phyloP scores from a whole-genome alignment of 108 stramenopile genomes.

The Pseudonitzschia multiseries region DNA sequence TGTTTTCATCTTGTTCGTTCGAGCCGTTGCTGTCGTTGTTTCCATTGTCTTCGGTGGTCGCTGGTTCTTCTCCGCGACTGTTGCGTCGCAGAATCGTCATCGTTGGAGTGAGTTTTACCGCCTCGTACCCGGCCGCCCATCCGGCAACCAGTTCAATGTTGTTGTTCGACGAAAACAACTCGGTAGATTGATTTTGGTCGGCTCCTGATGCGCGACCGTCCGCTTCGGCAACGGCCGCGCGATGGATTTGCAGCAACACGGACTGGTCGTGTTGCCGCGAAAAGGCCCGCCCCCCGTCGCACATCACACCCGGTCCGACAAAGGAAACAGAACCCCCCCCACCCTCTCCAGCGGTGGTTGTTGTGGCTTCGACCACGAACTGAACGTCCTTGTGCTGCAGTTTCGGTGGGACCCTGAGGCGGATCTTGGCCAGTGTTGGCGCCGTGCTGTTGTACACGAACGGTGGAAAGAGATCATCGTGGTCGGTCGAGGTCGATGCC shows the following conservation, averaged over 20 bases:
- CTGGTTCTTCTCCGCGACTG: too few species aligned
- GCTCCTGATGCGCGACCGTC: background rate
- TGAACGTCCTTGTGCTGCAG: slow-evolving; percentile 25
- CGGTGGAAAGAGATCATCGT: slow-evolving; percentile 5
- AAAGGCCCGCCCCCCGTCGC: slow-evolving; percentile 43
- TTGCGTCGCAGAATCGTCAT: slow-evolving; percentile 14
- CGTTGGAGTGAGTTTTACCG: slow-evolving; percentile 43
- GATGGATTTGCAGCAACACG: slow-evolving; percentile 25
- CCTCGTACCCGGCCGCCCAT: slow-evolving; percentile 47
- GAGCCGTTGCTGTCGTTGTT: too few species aligned
- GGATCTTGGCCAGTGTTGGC: slow-evolving; percentile 16
- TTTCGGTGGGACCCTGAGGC: slow-evolving; percentile 32
- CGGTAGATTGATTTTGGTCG: too few species aligned
- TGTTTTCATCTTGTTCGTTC: background rate
- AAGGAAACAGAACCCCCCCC: too few species aligned
- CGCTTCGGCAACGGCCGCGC: background rate
- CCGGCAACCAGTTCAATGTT: slow-evolving; percentile 32
- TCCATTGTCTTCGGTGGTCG: too few species aligned
- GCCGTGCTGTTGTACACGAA: slow-evolving; percentile 2
- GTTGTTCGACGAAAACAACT: too few species aligned
- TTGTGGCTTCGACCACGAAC: slow-evolving; percentile 45
- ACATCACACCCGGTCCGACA: slow-evolving; percentile 29
- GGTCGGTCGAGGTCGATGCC: slow-evolving; percentile 4
- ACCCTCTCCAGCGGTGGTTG: background rate
- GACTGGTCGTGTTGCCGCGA: slow-evolving; percentile 24